phyloP scores from a whole-genome alignment of 768 basidiomycete species.

The Antrodiella citrinella region DNA sequence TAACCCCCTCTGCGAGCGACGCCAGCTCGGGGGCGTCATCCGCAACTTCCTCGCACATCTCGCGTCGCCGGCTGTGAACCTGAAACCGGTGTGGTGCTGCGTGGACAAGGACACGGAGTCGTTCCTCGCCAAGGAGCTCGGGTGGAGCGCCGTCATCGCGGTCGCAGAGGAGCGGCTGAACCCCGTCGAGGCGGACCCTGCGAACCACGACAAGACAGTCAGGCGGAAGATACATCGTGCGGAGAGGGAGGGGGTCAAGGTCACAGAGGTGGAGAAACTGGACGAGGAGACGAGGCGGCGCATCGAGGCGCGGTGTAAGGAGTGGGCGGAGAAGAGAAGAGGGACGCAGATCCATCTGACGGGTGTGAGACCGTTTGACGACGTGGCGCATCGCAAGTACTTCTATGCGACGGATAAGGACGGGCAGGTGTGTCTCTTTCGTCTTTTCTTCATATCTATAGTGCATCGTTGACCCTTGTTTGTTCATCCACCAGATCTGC shows the following conservation, averaged over 20 bases:
- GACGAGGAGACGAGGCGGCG: conserved; percentile 38
- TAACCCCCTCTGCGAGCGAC: conserved; percentile 40
- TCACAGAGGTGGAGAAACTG: conserved; percentile 34
- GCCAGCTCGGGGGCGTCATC: conserved; percentile 34
- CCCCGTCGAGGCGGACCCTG: conserved; percentile 39
- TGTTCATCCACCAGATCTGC: conserved; percentile 19
- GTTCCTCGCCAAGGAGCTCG: conserved; percentile 38
- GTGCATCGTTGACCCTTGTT: neutral
- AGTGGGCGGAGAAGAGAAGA: conserved; percentile 45
- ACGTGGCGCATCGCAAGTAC: conserved; percentile 31
- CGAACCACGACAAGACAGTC: conserved; percentile 44
- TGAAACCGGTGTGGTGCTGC: conserved; percentile 55
- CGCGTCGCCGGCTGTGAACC: conserved; percentile 31
- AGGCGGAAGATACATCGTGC: conserved; percentile 56
- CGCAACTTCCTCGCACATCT: conserved; percentile 36
- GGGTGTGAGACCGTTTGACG: conserved; percentile 31
- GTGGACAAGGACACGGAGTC: conserved; percentile 45
- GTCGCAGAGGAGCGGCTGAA: conserved; percentile 54
- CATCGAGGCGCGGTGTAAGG: conserved; percentile 43
- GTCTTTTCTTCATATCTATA: neutral
- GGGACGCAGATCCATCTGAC: conserved; percentile 51
- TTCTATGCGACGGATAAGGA: conserved; percentile 33
- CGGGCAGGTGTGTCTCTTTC: conserved; percentile 21
- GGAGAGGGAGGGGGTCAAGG: conserved; percentile 43
- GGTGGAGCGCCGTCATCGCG: conserved; percentile 54